Base-by-base conservation (phyloP, 441 rosid species). In the Croton laevigatus region DNA sequence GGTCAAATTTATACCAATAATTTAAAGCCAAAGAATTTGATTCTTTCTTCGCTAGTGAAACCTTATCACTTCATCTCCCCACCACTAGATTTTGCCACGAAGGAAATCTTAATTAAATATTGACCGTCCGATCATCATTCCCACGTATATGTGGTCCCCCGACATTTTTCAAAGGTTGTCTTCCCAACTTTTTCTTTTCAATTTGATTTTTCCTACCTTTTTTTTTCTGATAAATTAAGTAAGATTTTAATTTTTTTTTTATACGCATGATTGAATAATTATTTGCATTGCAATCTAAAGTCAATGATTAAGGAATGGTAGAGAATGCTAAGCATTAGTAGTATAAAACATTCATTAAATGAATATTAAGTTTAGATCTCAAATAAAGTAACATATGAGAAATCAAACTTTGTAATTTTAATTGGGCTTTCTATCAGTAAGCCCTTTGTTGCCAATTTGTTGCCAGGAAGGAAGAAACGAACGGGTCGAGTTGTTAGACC, bases 21-120 rank as follows among this genome's bases (percentile, higher is more conserved):
- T 1, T 37, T 40, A 69, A 65, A 64, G 72, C 55, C 74, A 46
- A 71, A 70, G 83, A 79, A 82, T 78, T 38, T 54, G 73, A 73
- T 77, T 62, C 81, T 57, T 65, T 27, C 23, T 9, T 48, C 8
- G 9, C 62, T 62, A 16, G 23, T 8, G 55, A 48, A 34, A 16
- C 42, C 55, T 62, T n/a, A 66, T 67, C 70, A 53, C 51, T 32
- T 49, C 13, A 22, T 57, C 67, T 75, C 61, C 74, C 70, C 54
- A 51, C 74, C 76, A 23, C 44, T 17, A 42, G 71, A 76, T 76
- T 34, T 69, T 45, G 60, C 61, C 78, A 68, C 68, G 34, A 59
- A 37, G 3, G 14, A 13, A 2, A 9, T 12, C 23, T 14, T 19
- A 22, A 54, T 11, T 10, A 0, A 55, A 55, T 23, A 5, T 23